These are phyloP conservation scores for Lactarius tabidus DNA, from an alignment of 768 basidiomycete species.

Conservation along the genomic window DNA sequence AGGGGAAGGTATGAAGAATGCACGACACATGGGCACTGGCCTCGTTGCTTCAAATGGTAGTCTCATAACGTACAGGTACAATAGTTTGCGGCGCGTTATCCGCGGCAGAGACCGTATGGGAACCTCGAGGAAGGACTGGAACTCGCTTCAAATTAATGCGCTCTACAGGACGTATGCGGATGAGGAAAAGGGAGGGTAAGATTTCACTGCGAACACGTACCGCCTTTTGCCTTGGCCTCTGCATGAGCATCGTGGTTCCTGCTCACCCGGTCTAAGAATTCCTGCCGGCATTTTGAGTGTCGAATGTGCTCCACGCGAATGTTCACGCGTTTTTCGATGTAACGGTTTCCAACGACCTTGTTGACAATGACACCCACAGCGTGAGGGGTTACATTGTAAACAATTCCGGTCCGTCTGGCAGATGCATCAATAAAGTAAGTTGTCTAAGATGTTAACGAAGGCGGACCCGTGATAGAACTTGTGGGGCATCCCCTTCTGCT, in stretches of 20 bases:
- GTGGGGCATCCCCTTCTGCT: constrained; percentile 99
- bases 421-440: not conserved
- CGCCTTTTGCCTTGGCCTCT: constrained; percentile 88
- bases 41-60: constrained; percentile 69
- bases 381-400: constrained; percentile 96
- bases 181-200: constrained; percentile 1
- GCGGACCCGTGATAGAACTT: constrained; percentile 96
- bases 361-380: constrained; percentile 96
- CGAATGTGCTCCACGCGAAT: constrained; percentile 91
- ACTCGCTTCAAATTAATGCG: constrained; percentile 81
- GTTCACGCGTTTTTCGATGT: constrained; percentile 99
- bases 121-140: constrained; percentile 76
- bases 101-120: constrained; percentile 64
- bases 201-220: constrained; percentile 42
- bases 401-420: constrained; percentile 88
- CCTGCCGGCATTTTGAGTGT: constrained; percentile 97
- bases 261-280: constrained; percentile 96
- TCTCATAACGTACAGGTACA: constrained; percentile 91
- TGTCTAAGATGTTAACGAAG: not conserved
- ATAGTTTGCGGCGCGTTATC: constrained; percentile 91
- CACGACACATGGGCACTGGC: no score
- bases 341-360: constrained; percentile 99
- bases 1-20: constrained; percentile 3
- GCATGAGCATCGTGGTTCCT: constrained; percentile 78
- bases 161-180: constrained; percentile 42